phyloP scores from a whole-genome alignment of 2,329 filamentous ascomycete genomes.

The Fusarium dimerum region DNA sequence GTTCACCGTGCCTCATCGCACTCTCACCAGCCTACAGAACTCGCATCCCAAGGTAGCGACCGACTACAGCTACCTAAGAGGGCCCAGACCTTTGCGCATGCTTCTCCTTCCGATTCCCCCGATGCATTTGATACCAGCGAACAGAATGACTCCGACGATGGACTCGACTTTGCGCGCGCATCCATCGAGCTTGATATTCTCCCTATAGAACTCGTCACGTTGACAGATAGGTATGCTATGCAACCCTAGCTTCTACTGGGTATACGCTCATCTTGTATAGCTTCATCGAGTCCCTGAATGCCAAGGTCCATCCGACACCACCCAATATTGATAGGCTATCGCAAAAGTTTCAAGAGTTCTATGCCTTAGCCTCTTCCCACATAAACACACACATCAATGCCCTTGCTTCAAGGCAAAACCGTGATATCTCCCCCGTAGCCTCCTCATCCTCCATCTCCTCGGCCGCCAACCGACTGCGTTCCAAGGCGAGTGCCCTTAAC shows the following conservation, averaged over 20 bases:
- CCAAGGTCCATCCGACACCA: constrained; percentile 82
- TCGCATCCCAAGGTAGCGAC: constrained; percentile 32
- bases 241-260: not conserved
- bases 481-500: constrained; percentile 56
- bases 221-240: constrained; percentile 76
- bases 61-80: constrained; percentile 41
- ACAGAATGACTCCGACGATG: constrained; percentile 45
- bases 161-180: constrained; percentile 47
- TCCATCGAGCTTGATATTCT: constrained; percentile 83
- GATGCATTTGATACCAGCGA: constrained; percentile 53
- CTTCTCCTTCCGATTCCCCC: constrained; percentile 34
- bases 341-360: constrained; percentile 93
- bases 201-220: constrained; percentile 87
- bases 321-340: constrained; percentile 81
- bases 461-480: constrained; percentile 56
- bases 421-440: constrained; percentile 61
- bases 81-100: constrained; percentile 49
- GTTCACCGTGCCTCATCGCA: constrained; percentile 34
- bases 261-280: constrained; percentile 43
- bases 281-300: constrained; percentile 87
- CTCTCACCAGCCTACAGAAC: constrained; percentile 23
- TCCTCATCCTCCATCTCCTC: constrained; percentile 57
- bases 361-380: constrained; percentile 74
- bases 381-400: constrained; percentile 85
- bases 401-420: constrained; percentile 72